phyloP scores from a whole-genome alignment of 2,329 filamentous ascomycete genomes.

The Chrysoporthe austroafricana region DNA sequence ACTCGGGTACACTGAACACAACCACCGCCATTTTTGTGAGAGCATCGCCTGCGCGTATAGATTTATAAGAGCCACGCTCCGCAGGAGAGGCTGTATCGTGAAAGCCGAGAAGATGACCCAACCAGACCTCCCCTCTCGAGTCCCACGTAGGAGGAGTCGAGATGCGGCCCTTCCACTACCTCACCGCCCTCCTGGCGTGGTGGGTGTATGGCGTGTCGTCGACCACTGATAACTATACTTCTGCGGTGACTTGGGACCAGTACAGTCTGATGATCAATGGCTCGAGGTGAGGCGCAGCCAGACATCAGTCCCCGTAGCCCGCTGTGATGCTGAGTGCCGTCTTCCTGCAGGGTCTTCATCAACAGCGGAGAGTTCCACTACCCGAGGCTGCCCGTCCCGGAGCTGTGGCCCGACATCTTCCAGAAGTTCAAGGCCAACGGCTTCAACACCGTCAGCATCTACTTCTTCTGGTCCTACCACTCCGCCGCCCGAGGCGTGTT shows the following conservation, averaged over 20 bases:
- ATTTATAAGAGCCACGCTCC: background rate
- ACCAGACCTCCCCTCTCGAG: background rate
- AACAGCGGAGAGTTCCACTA: constrained; percentile 57
- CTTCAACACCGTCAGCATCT: constrained; percentile 54
- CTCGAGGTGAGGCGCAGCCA: constrained; percentile 40
- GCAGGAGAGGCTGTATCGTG: background rate
- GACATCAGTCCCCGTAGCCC: constrained; percentile 45
- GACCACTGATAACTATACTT: constrained; percentile 46
- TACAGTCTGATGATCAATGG: constrained; percentile 55
- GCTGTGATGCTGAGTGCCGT: constrained; percentile 23
- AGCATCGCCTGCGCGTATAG: background rate
- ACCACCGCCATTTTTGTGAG: background rate
- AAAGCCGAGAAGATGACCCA: background rate
- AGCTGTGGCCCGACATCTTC: constrained; percentile 57
- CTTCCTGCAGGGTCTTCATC: constrained; percentile 30
- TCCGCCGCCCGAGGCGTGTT: constrained; percentile 47
- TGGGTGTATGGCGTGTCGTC: constrained; percentile 33
- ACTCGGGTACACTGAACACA: background rate
- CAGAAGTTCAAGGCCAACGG: constrained; percentile 58
- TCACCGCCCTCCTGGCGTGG: constrained; percentile 22
- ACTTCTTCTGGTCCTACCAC: constrained; percentile 57
- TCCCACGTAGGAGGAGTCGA: constrained; percentile 6
- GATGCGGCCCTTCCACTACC: constrained; percentile 24
- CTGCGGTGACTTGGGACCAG: constrained; percentile 54
- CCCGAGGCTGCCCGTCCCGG: constrained; percentile 55